A percentile compares a stretch with the other conserved stretches of the same genome.
These are phyloP conservation scores for Bidens hawaiensis DNA, from an alignment of 140 eudicot species.

Conservation along the genomic window DNA sequence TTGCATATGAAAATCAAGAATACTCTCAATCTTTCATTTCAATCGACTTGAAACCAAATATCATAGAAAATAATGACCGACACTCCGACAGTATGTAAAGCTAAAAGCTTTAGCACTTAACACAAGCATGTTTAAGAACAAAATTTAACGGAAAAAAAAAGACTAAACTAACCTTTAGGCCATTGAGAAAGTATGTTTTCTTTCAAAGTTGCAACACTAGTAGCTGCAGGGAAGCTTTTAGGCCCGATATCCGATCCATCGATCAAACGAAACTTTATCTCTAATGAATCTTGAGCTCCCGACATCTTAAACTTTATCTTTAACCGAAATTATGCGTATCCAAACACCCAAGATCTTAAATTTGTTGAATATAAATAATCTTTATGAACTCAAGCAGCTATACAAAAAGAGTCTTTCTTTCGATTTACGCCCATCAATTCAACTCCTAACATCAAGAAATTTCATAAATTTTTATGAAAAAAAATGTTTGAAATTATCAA, in stretches of 20 bases:
- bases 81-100: background rate
- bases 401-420: conserved; percentile 22
- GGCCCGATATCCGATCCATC: conserved; percentile 95
- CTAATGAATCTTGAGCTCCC: conserved; percentile 69
- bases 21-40: background rate
- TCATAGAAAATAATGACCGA: background rate
- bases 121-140: background rate
- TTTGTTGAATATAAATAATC: conserved; percentile 9
- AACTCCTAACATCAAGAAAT: conserved; percentile 24
- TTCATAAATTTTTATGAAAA: conserved; percentile 12
- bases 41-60: too few relatives aligned
- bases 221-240: conserved; percentile 63
- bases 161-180: conserved; percentile 69
- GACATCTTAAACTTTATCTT: conserved; percentile 43
- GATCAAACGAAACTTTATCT: conserved; percentile 71
- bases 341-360: conserved; percentile 26
- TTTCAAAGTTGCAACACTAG: conserved; percentile 73
- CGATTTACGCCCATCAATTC: conserved; percentile 30
- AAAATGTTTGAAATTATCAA: conserved; percentile 11
- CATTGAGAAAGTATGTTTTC: conserved; percentile 84
- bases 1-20: background rate
- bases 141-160: background rate
- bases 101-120: background rate
- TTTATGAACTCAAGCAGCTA: conserved; percentile 25
- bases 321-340: conserved; percentile 11